A percentile compares a stretch with the other conserved stretches of the same genome.
These are phyloP conservation scores for Anthracocystis panici-leucophaei DNA, from an alignment of 1,284 basidiomycete species.

Conservation along the genomic window DNA sequence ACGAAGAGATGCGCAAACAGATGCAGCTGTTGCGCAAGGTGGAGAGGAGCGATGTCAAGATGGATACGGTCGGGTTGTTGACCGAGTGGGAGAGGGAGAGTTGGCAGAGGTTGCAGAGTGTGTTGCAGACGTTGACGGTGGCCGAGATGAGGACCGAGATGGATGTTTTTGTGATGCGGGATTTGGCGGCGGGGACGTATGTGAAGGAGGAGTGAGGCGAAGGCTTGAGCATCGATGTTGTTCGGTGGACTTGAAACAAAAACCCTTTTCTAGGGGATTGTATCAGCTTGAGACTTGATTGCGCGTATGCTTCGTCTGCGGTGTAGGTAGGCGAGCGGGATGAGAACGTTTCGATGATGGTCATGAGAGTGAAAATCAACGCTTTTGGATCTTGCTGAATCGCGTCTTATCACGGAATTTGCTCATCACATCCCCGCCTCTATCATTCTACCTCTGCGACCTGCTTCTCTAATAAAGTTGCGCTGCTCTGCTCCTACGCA, in stretches of 20 bases:
- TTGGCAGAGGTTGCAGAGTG: slow-evolving; percentile 41
- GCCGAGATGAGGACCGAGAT: slow-evolving; percentile 56
- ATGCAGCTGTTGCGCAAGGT: slow-evolving; percentile 56
- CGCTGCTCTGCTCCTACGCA: too few relatives aligned
- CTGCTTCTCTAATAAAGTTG: too few relatives aligned
- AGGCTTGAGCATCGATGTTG: background rate
- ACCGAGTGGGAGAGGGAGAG: slow-evolving; percentile 58
- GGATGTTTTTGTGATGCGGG: slow-evolving; percentile 55
- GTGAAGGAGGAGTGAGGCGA: slow-evolving; percentile 17
- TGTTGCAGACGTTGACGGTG: slow-evolving; percentile 50
- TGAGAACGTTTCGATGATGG: background rate
- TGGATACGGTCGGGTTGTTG: slow-evolving; percentile 51
- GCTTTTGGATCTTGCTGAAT: too few relatives aligned
- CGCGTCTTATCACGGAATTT: too few relatives aligned
- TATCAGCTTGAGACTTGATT: too few relatives aligned
- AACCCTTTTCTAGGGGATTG: too few relatives aligned
- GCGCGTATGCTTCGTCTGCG: too few relatives aligned
- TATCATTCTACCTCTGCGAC: too few relatives aligned
- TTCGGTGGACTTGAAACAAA: too few relatives aligned
- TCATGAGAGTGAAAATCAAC: background rate
- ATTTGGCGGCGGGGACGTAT: slow-evolving; percentile 41
- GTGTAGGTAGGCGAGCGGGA: too few relatives aligned
- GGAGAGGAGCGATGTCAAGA: slow-evolving; percentile 62
- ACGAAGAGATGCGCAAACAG: slow-evolving; percentile 58
- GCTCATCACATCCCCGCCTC: too few relatives aligned